phyloP scores from a whole-genome alignment of 768 basidiomycete species.

The Podaxis sp. region DNA sequence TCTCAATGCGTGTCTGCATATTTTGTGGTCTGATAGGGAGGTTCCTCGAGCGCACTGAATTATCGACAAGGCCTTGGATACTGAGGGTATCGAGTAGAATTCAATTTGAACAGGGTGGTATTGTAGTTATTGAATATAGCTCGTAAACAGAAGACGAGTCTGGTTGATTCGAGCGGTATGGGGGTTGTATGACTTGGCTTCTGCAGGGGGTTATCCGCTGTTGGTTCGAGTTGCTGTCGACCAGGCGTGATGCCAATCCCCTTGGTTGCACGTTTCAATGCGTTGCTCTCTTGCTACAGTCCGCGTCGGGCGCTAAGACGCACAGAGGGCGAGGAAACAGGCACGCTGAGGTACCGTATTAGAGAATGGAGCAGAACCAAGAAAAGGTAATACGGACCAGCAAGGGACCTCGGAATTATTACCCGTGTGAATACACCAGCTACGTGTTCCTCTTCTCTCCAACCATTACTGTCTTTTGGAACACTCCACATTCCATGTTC shows the following conservation, averaged over 20 bases:
- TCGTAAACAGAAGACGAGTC: background rate
- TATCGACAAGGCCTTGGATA: background rate
- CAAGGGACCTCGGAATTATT: background rate
- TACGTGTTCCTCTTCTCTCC: background rate
- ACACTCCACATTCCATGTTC: background rate
- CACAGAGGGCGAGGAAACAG: background rate
- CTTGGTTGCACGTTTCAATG: background rate
- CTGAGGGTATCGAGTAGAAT: background rate
- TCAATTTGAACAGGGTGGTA: background rate
- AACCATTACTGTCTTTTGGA: background rate
- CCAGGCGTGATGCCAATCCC: background rate
- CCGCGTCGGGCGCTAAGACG: background rate
- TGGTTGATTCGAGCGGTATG: background rate
- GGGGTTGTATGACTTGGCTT: background rate
- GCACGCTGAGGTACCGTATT: background rate
- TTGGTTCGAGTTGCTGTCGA: background rate
- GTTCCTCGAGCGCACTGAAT: background rate
- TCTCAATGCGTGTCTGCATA: conserved; percentile 32
- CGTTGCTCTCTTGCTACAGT: background rate
- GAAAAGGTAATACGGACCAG: background rate
- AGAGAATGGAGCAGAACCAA: background rate
- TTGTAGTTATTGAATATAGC: background rate
- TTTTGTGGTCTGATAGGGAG: background rate
- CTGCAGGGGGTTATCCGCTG: background rate
- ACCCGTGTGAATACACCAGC: background rate